Conservation (phyloP, 257 asterid species). For the Nemophila menziesii region DNA sequence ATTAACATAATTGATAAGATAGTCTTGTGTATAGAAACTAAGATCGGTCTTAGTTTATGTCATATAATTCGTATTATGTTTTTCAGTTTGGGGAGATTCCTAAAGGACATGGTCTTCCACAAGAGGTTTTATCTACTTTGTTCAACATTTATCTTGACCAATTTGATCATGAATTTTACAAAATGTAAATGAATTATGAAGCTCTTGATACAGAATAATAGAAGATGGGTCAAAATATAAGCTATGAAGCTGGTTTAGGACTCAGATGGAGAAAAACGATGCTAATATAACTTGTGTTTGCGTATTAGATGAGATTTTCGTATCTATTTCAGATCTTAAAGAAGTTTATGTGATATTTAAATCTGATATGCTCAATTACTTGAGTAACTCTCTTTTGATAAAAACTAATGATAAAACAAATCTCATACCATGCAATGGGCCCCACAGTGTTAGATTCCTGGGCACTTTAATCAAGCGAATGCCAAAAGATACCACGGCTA, state of each 20-base stretch:
- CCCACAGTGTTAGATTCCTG: constrained; percentile 47
- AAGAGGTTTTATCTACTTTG: constrained; percentile 87
- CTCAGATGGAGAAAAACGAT: constrained; percentile 48
- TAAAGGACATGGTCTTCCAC: constrained; percentile 97
- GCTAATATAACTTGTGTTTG: constrained; percentile 67
- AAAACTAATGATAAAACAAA: constrained; percentile 33
- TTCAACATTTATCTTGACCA: constrained; percentile 80
- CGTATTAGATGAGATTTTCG: constrained; percentile 80
- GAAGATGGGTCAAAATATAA: constrained; percentile 34
- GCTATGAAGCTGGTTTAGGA: constrained; percentile 86
- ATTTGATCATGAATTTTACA: constrained; percentile 63
- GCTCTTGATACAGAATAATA: constrained; percentile 23
- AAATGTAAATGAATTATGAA: constrained; percentile 76
- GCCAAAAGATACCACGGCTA: constrained; percentile 47
- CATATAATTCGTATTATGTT: constrained; percentile 40
- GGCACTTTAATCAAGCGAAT: constrained; percentile 56
- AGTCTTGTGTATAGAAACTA: constrained; percentile 42
- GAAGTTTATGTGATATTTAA: constrained; percentile 52
- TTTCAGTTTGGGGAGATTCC: constrained; percentile 82
- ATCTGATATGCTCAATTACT: constrained; percentile 42
- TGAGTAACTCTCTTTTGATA: constrained; percentile 49
- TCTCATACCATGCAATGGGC: constrained; percentile 40
- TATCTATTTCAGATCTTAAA: constrained; percentile 61
- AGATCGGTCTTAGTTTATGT: constrained; percentile 46
- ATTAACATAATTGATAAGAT: constrained; percentile 38